phyloP scores from a whole-genome alignment of 2,329 filamentous ascomycete species.

The Claviceps cyperi region DNA sequence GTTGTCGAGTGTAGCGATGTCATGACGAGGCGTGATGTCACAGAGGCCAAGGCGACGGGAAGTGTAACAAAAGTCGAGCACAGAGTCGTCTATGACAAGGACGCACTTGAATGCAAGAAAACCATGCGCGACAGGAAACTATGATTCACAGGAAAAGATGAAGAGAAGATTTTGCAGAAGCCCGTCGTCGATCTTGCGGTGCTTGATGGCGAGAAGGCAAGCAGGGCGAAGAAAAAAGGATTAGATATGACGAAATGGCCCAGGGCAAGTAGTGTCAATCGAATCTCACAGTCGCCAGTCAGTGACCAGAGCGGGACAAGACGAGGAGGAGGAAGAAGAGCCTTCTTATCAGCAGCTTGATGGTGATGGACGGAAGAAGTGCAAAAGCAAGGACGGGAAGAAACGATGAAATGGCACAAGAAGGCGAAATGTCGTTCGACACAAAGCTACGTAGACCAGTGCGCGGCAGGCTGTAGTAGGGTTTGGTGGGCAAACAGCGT shows the following conservation, averaged over 20 bases:
- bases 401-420: conserved; percentile 1
- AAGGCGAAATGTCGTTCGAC: conserved; percentile 3
- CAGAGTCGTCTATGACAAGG: conserved; percentile 13
- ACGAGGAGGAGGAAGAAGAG: background rate
- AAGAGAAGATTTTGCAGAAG: conserved; percentile 3
- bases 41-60: conserved; percentile 1
- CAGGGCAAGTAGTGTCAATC: background rate
- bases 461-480: background rate
- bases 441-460: background rate
- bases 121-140: conserved; percentile 13
- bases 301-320: background rate
- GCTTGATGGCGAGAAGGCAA: conserved; percentile 5
- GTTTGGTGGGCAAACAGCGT: background rate
- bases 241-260: background rate
- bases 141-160: conserved; percentile 2
- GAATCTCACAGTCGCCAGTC: background rate
- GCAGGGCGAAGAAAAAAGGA: conserved; percentile 5
- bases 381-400: background rate
- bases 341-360: background rate
- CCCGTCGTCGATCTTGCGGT: conserved; percentile 8
- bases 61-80: conserved; percentile 15
- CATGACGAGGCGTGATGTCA: background rate
- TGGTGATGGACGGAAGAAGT: conserved; percentile 1
- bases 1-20: conserved; percentile 9
- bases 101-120: conserved; percentile 12